Evolutionary conservation across 148 eudicot genomes (phyloP).

Genomic region (Rhododendron ovatum): DNA sequence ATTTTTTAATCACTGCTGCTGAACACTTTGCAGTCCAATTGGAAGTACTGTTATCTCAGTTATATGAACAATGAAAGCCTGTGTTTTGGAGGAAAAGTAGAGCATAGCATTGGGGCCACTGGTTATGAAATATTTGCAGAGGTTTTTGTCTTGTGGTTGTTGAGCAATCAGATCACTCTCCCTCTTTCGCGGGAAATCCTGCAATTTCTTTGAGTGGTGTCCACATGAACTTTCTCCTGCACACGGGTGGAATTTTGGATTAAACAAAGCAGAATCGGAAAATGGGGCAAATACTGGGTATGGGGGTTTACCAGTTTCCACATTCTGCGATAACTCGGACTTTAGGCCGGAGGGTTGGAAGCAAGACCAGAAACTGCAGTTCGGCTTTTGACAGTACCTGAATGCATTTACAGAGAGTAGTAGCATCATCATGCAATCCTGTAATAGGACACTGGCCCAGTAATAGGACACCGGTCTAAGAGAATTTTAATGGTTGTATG

Average conservation of each 20-base stretch:
- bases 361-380: slow-evolving; percentile 83
- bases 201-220: slow-evolving; percentile 88
- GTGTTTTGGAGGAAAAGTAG: slow-evolving; percentile 8
- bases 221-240: slow-evolving; percentile 89
- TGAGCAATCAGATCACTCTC: slow-evolving; percentile 17
- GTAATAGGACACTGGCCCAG: background rate
- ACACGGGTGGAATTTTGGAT: background rate
- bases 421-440: background rate
- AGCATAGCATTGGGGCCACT: background rate
- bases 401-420: background rate
- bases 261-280: background rate
- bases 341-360: slow-evolving; percentile 80
- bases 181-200: slow-evolving; percentile 38
- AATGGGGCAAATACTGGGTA: background rate
- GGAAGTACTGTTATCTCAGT: background rate
- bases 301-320: slow-evolving; percentile 68
- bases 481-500: background rate
- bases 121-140: background rate
- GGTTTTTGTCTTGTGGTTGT: background rate
- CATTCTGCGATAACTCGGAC: slow-evolving; percentile 97
- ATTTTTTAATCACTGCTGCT: background rate
- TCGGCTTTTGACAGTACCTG: slow-evolving; percentile 85
- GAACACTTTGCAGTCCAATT: background rate
- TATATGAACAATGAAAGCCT: background rate
- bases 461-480: background rate